A percentile compares a stretch with the other conserved stretches of the same genome.
These are phyloP conservation scores for Saturnispora sekii DNA, from an alignment of 805 yeast genomes.

Conservation along the genomic window DNA sequence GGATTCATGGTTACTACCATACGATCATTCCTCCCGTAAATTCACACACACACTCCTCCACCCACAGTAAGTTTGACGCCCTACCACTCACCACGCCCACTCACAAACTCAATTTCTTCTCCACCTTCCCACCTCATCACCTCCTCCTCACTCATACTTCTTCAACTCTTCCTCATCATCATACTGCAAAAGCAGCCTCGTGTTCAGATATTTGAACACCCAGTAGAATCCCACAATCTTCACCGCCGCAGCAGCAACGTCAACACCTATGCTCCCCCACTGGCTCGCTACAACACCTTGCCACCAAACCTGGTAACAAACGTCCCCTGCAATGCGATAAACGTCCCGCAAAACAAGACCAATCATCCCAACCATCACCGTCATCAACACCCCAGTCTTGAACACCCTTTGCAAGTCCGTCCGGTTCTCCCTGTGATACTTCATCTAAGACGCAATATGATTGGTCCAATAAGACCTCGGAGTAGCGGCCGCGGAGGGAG, in stretches of 20 bases:
- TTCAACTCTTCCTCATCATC: conserved; percentile 22
- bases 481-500: conserved; percentile 8
- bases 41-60: no score
- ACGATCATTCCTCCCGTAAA: no score
- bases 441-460: not conserved
- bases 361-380: conserved; percentile 7
- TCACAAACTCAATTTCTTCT: no score
- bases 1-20: no score
- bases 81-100: no score
- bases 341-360: conserved; percentile 11
- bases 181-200: conserved; percentile 15
- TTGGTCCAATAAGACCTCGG: not conserved
- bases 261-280: conserved; percentile 8
- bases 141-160: conserved; percentile 16
- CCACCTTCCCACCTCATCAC: not conserved
- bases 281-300: not conserved
- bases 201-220: conserved; percentile 16
- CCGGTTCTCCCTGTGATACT: not conserved
- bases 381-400: conserved; percentile 16
- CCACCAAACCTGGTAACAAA: conserved; percentile 2
- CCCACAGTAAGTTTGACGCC: no score
- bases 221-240: conserved; percentile 12
- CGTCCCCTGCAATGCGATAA: conserved; percentile 10
- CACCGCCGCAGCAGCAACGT: conserved; percentile 11
- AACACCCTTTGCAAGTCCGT: conserved; percentile 8